phyloP scores from a whole-genome alignment of 2,329 filamentous ascomycete species.

The Cadophora malorum region DNA sequence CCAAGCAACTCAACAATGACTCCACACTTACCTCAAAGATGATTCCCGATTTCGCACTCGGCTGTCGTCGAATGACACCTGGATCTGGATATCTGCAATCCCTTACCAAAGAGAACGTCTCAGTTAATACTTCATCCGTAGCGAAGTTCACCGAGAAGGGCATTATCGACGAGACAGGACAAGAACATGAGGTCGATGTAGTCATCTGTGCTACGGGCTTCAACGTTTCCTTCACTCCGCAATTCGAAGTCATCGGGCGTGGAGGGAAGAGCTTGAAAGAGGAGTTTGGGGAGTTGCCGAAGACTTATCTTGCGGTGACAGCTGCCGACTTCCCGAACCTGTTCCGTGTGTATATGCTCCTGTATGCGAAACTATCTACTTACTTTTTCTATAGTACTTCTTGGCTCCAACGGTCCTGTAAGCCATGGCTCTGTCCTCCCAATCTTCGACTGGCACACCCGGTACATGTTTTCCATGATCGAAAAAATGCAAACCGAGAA shows the following conservation, averaged over 20 bases:
- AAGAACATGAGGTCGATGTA: conserved; percentile 45
- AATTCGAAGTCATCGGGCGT: conserved; percentile 38
- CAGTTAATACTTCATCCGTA: conserved; percentile 38
- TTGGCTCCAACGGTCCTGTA: conserved; percentile 42
- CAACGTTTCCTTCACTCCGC: conserved; percentile 42
- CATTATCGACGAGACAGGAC: conserved; percentile 43
- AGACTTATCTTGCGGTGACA: conserved; percentile 38
- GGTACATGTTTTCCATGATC: conserved; percentile 47
- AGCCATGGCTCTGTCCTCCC: conserved; percentile 42
- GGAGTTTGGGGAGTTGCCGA: conserved; percentile 34
- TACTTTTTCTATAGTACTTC: conserved; percentile 30
- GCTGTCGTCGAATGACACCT: conserved; percentile 52
- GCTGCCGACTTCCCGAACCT: conserved; percentile 39
- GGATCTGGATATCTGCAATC: conserved; percentile 52
- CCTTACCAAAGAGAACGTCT: conserved; percentile 48
- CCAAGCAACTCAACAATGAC: conserved; percentile 29
- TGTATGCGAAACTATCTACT: conserved; percentile 29
- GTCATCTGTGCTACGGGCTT: conserved; percentile 48
- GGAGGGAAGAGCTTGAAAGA: conserved; percentile 32
- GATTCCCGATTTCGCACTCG: conserved; percentile 44
- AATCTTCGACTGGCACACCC: conserved; percentile 45
- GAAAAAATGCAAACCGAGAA: conserved; percentile 47
- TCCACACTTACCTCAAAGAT: conserved; percentile 30
- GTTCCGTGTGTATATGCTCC: conserved; percentile 44
- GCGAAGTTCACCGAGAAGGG: conserved; percentile 46